Evolutionary conservation across 2,329 filamentous ascomycete species (phyloP).

Genomic region (Hortaea werneckii): DNA sequence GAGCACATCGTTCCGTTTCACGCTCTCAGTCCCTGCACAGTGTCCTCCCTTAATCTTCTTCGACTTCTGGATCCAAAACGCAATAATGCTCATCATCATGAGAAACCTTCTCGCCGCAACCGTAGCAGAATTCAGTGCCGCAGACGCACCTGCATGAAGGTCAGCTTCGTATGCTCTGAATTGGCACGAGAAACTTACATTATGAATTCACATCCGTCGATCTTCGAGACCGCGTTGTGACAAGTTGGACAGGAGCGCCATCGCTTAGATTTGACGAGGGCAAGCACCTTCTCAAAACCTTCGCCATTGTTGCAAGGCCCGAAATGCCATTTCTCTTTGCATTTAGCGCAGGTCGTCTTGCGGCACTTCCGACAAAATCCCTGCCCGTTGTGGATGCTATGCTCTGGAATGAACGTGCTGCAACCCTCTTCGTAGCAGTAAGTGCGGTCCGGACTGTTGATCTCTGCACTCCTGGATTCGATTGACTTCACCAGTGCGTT

Average conservation of each 20-base stretch:
- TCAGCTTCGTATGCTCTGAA: not conserved
- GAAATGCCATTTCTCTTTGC: conserved; percentile 10
- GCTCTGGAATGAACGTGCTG: conserved; percentile 7
- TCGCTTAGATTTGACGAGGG: not conserved
- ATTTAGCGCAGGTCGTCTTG: conserved; percentile 9
- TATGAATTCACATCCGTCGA: not conserved
- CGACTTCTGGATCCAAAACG: no score
- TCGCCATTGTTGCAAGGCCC: conserved; percentile 7
- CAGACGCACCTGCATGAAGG: not conserved
- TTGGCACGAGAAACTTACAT: not conserved
- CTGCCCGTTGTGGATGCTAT: conserved; percentile 14
- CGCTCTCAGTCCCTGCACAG: no score
- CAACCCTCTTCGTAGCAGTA: conserved; percentile 7
- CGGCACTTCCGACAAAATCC: conserved; percentile 13
- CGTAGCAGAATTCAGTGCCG: conserved; percentile 2
- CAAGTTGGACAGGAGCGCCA: conserved; percentile 1
- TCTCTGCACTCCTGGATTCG: conserved; percentile 6
- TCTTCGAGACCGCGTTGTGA: not conserved
- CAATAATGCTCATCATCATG: no score
- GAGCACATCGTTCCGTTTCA: no score
- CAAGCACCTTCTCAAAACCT: not conserved
- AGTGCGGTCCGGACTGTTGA: conserved; percentile 9
- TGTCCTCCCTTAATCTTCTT: no score
- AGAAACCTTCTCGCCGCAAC: not conserved
- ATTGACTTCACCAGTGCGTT: conserved; percentile 1